Base-by-base conservation (phyloP, 306 rosid species). In the Acacia confusa region DNA sequence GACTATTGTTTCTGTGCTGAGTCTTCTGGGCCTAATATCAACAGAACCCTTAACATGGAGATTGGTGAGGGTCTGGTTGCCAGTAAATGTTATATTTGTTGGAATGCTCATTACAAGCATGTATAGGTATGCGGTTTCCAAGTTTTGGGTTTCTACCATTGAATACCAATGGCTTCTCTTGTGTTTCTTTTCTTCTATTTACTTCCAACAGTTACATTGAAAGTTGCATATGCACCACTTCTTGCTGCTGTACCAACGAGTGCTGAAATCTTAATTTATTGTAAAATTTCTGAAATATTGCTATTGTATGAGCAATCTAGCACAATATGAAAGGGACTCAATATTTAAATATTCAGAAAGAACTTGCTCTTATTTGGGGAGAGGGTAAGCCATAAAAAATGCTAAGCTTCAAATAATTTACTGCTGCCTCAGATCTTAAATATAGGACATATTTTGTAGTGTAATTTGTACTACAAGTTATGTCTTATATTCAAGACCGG, bases 31-130 rank as follows among this genome's bases (percentile, higher is more conserved):
- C 61, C 32, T 96, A 66, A 78, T 93, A 78, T 87, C 98, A 61
- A 96, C 99, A 7, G 99, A 96, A 79, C 98, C 96, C 17, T 79
- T 96, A 45, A 89, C 99, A 44, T 96, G 98, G 99, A 93, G 83
- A 82, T 86, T 96, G 92, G 85, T 91, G 66, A 96, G 88, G 88
- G 97, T 96, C 83, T 96, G 98, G 99, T 77, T 96, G 74, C 99
- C 98, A 38, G 99, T 96, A 70, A 96, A 96, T 85, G 89, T 87
- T 77, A 93, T 96, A 75, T 93, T 96, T 81, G 98, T 96, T 53
- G 99, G 98, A 85, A 93, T 93, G 99, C 99, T 96, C 53, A 60
- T 96, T 50, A 93, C 99, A 73, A 96, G 99, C 88, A 93, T 96
- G 96, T 93, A 92, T 88, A 96, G 99, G 99, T 96, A 93, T 79